These are phyloP conservation scores for Lipomyces chichibuensis DNA, from an alignment of 805 yeast species.

Conservation along the genomic window DNA sequence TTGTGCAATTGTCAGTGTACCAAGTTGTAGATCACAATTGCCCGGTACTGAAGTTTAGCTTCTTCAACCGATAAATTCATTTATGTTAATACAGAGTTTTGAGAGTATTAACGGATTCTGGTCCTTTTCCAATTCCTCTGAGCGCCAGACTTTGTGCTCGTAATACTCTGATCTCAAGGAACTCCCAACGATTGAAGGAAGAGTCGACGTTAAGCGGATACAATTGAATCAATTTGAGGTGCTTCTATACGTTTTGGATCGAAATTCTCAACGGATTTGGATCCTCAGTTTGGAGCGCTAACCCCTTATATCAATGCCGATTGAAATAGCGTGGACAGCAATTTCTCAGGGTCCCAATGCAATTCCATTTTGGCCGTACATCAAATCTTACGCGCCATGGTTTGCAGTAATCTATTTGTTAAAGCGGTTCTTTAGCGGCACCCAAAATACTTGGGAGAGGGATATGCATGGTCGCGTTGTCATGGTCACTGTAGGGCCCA, in stretches of 20 bases:
- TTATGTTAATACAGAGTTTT: neutral
- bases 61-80: neutral
- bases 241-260: neutral
- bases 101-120: neutral
- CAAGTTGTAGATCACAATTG: neutral
- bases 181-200: neutral
- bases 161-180: neutral
- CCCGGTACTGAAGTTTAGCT: neutral
- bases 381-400: slow-evolving; percentile 63
- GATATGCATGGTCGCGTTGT: slow-evolving; percentile 86
- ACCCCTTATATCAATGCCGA: slow-evolving; percentile 72
- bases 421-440: slow-evolving; percentile 79
- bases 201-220: neutral
- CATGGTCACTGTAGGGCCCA: slow-evolving; percentile 41
- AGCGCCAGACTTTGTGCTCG: neutral
- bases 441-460: slow-evolving; percentile 86
- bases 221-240: neutral
- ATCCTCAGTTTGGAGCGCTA: neutral
- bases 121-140: neutral
- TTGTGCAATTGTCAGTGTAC: neutral
- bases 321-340: slow-evolving; percentile 74
- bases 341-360: slow-evolving; percentile 70
- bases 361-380: slow-evolving; percentile 71
- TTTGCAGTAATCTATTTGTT: slow-evolving; percentile 51
- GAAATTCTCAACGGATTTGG: neutral